Evolutionary conservation across 2,329 filamentous ascomycete species (phyloP), one percentile per base, ranked within the genome.

Genomic region (Diplodia scrobiculata): DNA sequence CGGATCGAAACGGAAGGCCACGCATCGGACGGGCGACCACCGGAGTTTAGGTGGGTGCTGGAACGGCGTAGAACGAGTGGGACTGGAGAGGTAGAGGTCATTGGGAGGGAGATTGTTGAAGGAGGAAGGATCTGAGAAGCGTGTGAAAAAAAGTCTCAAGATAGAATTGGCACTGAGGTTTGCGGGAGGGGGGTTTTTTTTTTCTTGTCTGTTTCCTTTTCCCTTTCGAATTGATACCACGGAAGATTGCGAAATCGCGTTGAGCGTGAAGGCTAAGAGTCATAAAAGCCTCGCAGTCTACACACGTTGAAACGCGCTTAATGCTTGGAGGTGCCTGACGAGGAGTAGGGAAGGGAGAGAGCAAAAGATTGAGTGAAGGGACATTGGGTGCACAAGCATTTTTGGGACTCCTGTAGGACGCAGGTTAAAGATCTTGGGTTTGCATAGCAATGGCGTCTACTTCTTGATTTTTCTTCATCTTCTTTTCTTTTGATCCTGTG

Each of bases 11-110:
- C 27, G 29, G 32, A 60, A 7, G 32, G 13, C 5, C 6, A 41
- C 10, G 19, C 17, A 7, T 29, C 29, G n/a, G 34, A 45, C 17
- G n/a, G 2, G 5, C 19, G 48, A 9, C n/a, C n/a, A 11, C 53
- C 52, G 19, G 64, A 47, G 48, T 66, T 52, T 13, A 17, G 64
- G 34, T 91, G 89, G 89, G 84, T 91, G 7, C 79, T 91, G 70
- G 89, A 92, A 75, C 79, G 89, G 41, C 81, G 89, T 63, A 79
- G 89, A 41, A 89, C 87, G 2, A 86, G 82, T 0, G 88, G 91
- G 71, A 83, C 80, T 67, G 89, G 88, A 0, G 83, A 89, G 74
- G 76, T 88, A 63, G 86, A 89, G 72, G 76, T 90, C n/a, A 76
- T 90, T 3, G 87, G 85, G 52, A 79, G 88, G 63, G 86, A 90